These are phyloP conservation scores for Fragilariopsis cylindrus DNA, from an alignment of 108 stramenopile species.

Conservation along the genomic window DNA sequence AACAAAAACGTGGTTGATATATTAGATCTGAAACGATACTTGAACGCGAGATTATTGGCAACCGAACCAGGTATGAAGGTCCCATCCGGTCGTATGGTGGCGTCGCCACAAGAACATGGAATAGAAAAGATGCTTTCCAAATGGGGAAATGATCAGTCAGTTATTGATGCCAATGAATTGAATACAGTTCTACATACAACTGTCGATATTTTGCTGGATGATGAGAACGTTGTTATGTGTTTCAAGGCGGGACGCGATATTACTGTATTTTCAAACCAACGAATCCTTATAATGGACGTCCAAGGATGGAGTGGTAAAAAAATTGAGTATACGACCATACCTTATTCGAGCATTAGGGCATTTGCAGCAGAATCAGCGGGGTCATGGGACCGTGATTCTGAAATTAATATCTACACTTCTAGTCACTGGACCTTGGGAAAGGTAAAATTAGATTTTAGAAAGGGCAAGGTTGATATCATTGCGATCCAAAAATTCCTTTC, in stretches of 20 bases:
- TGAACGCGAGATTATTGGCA: constrained; percentile 50
- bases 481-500: constrained; percentile 61
- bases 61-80: constrained; percentile 17
- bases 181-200: constrained; percentile 49
- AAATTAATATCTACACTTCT: constrained; percentile 43
- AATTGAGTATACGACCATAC: constrained; percentile 55
- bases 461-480: constrained; percentile 53
- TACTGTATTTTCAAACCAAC: constrained; percentile 45
- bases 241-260: constrained; percentile 74
- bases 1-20: constrained; percentile 71
- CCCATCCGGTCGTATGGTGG: neutral
- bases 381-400: constrained; percentile 62
- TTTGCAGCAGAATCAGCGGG: constrained; percentile 74
- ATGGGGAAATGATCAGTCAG: constrained; percentile 57
- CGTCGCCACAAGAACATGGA: neutral
- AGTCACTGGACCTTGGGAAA: constrained; percentile 37
- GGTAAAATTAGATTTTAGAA: constrained; percentile 52
- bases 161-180: constrained; percentile 49
- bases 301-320: constrained; percentile 61
- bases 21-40: constrained; percentile 51
- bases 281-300: constrained; percentile 40
- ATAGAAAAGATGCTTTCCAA: neutral
- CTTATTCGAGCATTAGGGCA: constrained; percentile 46
- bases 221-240: constrained; percentile 63
- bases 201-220: constrained; percentile 48